phyloP scores from a whole-genome alignment of 345 rosid genomes.

The Abelmoschus esculentus region DNA sequence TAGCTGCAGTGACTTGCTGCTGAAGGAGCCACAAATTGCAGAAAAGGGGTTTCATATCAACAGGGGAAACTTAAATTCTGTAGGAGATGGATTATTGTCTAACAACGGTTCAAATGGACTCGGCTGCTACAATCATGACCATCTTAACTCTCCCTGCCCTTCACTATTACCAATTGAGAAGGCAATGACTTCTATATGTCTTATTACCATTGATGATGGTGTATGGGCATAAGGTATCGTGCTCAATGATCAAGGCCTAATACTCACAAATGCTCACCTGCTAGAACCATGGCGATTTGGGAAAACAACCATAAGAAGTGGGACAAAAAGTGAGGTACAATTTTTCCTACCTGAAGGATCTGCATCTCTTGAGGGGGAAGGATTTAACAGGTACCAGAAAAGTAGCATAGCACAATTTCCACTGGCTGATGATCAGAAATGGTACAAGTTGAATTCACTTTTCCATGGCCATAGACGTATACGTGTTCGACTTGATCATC shows the following conservation, averaged over 20 bases:
- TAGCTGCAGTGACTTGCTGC: slow-evolving; percentile 75
- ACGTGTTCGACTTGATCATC: slow-evolving; percentile 65
- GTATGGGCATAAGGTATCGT: slow-evolving; percentile 93
- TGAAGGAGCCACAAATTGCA: slow-evolving; percentile 48
- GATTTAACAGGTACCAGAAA: slow-evolving; percentile 24
- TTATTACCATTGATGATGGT: slow-evolving; percentile 60
- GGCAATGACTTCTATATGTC: slow-evolving; percentile 72
- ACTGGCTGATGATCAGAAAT: slow-evolving; percentile 21
- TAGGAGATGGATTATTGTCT: slow-evolving; percentile 30
- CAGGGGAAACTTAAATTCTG: slow-evolving; percentile 38
- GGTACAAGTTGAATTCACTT: slow-evolving; percentile 28
- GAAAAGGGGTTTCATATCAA: slow-evolving; percentile 36
- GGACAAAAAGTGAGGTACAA: slow-evolving; percentile 12
- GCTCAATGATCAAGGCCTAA: slow-evolving; percentile 71
- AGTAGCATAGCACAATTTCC: slow-evolving; percentile 16
- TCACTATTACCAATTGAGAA: slow-evolving; percentile 38
- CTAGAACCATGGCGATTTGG: slow-evolving; percentile 97
- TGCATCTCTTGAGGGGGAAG: slow-evolving; percentile 19
- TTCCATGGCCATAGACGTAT: slow-evolving; percentile 34
- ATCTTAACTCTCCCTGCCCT: slow-evolving; percentile 13
- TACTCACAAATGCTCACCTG: slow-evolving; percentile 91
- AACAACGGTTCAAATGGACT: slow-evolving; percentile 22
- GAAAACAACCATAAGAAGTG: slow-evolving; percentile 35
- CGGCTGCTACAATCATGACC: slow-evolving; percentile 13
- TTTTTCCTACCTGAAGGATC: slow-evolving; percentile 23